Evolutionary conservation across 495 filamentous ascomycete genomes (phyloP), one percentile per base, ranked within the genome.

Genomic region (Aspergillus funiculosus): DNA sequence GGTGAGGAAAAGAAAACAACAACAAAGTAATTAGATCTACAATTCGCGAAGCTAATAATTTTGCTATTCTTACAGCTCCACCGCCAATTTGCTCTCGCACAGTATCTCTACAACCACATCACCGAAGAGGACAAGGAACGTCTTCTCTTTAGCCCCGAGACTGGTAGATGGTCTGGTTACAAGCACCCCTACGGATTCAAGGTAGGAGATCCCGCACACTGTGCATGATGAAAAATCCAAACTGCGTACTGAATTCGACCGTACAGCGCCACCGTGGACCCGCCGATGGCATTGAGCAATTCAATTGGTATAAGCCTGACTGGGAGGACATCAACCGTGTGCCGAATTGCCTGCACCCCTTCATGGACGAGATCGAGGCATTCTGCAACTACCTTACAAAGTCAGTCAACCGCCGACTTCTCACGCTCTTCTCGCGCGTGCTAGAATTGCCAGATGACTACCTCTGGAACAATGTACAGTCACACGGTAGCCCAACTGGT

Each of bases 381-480:
- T 73, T 73, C 49, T 61, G 58, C 53, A 63, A 64, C 46, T 73
- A 73, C 47, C 56, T 73, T 11, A 73, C 64, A 9, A 46, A 62
- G 24, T 69, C 66, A 27, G 69, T 73, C 15, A 73, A 73, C 54
- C 53, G 64, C 4, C 58, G 69, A 1, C 64, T 73, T 5, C 58
- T 73, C 14, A 67, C 60, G 8, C 57, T 73, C 6, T 63, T 73
- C 37, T 73, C 69, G 2, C 61, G 64, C n/a, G 69, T 71, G 6
- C 63, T 73, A 14, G 69, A 73, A 29, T 52, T 73, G 1, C 66
- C 67, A 3, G 67, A 71, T 25, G 59, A 71, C 47, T 71, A 71
- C 46, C 62, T 73, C 21, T 73, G 69, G 69, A 46, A 67, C 13
- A 66, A 69, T 15, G 66, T 73, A 3, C 69, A 73, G 41, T 71